Conservation (phyloP, 768 basidiomycete genomes). For the Serendipita sp. region DNA sequence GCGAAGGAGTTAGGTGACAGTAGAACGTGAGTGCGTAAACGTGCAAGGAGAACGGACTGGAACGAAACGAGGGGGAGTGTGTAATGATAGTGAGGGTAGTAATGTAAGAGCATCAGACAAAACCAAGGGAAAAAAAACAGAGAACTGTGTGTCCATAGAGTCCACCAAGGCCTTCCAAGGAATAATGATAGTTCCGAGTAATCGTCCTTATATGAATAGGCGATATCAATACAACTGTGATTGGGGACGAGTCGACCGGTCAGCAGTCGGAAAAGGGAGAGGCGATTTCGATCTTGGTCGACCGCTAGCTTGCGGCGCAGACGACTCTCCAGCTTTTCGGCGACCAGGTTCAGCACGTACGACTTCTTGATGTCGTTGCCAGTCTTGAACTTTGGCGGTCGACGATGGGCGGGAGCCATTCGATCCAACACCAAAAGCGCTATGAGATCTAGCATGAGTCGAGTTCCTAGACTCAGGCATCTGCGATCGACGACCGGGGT, state of each 20-base stretch:
- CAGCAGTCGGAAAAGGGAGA: background rate
- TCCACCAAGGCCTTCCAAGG: background rate
- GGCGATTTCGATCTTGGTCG: background rate
- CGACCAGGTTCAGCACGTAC: constrained; percentile 8
- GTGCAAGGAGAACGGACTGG: no score
- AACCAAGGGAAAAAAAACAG: background rate
- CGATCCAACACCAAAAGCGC: constrained; percentile 20
- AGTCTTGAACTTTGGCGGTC: constrained; percentile 70
- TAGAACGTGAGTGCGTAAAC: no score
- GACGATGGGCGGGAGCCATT: constrained; percentile 47
- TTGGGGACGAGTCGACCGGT: background rate
- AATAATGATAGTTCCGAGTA: no score
- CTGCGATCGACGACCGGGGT: background rate
- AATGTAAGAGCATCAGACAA: background rate
- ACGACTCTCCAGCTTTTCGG: no score
- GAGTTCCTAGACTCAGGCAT: constrained; percentile 9
- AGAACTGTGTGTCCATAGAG: background rate
- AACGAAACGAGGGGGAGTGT: background rate
- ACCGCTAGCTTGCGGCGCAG: no score
- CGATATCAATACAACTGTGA: background rate
- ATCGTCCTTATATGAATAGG: background rate
- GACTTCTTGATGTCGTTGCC: constrained; percentile 59
- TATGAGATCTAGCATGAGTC: constrained; percentile 38
- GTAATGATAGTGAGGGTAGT: background rate
- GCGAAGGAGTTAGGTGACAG: background rate